Conservation (phyloP, 2,329 filamentous ascomycete species). For the Hymenoscyphus salicellus region DNA sequence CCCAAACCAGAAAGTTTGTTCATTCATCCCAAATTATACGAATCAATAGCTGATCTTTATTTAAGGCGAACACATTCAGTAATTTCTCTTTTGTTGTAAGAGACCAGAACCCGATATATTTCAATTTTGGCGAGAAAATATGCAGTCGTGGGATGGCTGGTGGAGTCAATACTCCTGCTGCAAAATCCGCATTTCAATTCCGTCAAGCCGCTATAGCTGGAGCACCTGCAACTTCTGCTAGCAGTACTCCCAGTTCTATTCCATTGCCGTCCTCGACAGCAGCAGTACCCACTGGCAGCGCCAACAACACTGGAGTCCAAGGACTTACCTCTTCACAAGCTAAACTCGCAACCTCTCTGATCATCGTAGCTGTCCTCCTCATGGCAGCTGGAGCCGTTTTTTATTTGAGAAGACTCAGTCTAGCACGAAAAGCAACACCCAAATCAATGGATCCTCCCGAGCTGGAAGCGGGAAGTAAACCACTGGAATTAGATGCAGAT, state of each 20-base stretch:
- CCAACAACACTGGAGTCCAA: neutral
- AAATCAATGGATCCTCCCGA: conserved; percentile 1
- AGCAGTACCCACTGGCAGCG: neutral
- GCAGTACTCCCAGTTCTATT: neutral
- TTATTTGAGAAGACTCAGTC: conserved; percentile 4
- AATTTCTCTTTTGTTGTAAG: conserved; percentile 1
- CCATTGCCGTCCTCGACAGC: no score
- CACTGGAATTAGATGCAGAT: neutral
- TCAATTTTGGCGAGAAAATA: neutral
- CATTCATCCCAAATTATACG: neutral
- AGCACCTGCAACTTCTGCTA: neutral
- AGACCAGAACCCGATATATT: conserved; percentile 6
- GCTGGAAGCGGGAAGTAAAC: neutral
- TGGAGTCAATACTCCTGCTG: conserved; percentile 5
- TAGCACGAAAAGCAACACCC: neutral
- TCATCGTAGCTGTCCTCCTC: neutral
- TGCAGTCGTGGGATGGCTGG: conserved; percentile 7
- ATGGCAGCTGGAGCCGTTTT: neutral
- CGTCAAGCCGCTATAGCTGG: neutral
- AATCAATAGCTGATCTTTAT: neutral
- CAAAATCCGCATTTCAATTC: neutral
- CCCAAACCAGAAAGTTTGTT: neutral
- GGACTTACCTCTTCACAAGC: neutral
- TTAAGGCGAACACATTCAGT: neutral
- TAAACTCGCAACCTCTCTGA: neutral